phyloP scores from a whole-genome alignment of 2,329 filamentous ascomycete genomes.

The Trichoderma sp. region DNA sequence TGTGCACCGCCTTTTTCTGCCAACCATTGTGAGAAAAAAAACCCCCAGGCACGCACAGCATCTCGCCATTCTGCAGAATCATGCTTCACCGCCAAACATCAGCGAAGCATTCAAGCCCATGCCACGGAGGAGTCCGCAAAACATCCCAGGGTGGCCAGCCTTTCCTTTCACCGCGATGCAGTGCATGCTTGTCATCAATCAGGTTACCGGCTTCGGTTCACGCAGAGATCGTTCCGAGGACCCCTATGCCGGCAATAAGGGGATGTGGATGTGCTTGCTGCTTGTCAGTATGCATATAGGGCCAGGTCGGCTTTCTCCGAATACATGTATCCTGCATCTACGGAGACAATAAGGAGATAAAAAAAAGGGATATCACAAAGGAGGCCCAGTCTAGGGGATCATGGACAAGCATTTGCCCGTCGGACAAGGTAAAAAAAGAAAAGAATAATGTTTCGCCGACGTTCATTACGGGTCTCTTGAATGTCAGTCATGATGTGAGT shows the following conservation, averaged over 20 bases:
- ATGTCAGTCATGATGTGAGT: neutral
- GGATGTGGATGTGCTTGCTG: neutral
- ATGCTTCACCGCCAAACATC: neutral
- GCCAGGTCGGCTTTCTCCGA: slow-evolving; percentile 9
- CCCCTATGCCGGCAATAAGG: slow-evolving; percentile 1
- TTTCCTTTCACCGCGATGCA: neutral
- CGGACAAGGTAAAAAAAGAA: neutral
- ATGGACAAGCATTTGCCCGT: neutral
- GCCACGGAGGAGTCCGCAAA: neutral
- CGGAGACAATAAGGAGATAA: neutral
- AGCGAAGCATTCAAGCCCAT: neutral
- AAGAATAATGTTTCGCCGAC: neutral
- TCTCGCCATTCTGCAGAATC: neutral
- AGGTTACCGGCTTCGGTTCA: neutral
- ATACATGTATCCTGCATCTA: neutral
- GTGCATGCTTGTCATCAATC: neutral
- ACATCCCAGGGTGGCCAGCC: neutral
- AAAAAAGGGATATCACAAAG: neutral
- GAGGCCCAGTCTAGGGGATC: neutral
- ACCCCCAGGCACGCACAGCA: neutral
- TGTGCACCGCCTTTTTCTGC: neutral
- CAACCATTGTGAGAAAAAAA: neutral
- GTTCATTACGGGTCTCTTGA: neutral
- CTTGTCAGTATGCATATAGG: neutral
- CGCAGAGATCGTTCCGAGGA: neutral